These are phyloP conservation scores for Ophiostoma montium DNA, from an alignment of 2,329 filamentous ascomycete genomes.

Conservation along the genomic window DNA sequence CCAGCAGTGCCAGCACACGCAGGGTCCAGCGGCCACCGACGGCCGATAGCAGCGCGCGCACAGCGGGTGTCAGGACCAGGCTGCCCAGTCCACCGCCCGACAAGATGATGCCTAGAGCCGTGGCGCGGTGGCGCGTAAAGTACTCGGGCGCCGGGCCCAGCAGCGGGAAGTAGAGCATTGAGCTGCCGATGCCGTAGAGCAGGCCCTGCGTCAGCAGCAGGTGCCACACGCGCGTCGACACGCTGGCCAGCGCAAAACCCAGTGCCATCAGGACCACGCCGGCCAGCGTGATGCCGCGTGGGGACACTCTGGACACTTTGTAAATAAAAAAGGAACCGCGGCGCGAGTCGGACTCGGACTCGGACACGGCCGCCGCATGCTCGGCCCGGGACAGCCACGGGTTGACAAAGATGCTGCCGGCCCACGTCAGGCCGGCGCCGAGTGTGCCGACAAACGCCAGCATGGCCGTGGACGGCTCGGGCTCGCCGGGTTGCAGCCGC, in stretches of 20 bases:
- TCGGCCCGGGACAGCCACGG: conserved; percentile 30
- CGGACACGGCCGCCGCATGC: conserved; percentile 10
- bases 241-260: conserved; percentile 29
- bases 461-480: conserved; percentile 24
- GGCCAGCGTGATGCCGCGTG: conserved; percentile 25
- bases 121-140: conserved; percentile 31
- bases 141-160: conserved; percentile 34
- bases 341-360: background rate
- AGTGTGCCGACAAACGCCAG: conserved; percentile 35
- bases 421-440: conserved; percentile 34
- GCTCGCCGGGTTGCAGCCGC: conserved; percentile 14
- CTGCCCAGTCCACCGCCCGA: conserved; percentile 29
- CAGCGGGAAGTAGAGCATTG: conserved; percentile 29
- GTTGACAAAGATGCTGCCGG: conserved; percentile 33
- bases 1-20: conserved; percentile 24
- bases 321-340: too few relatives aligned
- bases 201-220: conserved; percentile 30
- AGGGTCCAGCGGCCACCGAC: conserved; percentile 32
- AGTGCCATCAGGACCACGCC: conserved; percentile 27
- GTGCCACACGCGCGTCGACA: conserved; percentile 24
- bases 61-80: conserved; percentile 25
- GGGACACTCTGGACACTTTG: too few relatives aligned
- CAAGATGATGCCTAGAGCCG: conserved; percentile 31
- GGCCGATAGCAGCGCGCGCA: conserved; percentile 25
- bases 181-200: conserved; percentile 28